Evolutionary conservation across 352 stramenopile species (phyloP), one percentile per base, ranked within the genome.

Genomic region (Blastocystis sp.): DNA sequence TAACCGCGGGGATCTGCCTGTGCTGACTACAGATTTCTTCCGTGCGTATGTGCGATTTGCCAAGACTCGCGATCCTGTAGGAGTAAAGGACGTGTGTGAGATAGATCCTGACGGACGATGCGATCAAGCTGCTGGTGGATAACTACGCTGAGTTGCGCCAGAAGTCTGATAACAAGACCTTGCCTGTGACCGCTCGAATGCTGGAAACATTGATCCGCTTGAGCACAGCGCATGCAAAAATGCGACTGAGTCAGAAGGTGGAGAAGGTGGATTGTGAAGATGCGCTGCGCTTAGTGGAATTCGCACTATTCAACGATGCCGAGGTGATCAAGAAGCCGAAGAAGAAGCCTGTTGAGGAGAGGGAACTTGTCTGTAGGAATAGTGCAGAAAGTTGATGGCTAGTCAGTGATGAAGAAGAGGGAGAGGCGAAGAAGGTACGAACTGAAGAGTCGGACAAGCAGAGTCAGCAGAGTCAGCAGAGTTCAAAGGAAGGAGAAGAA

Each of bases 11-110:
- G 61, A 90, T 29, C 70, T 91, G 39, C 93, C 94, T 66, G 94
- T 98, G 39, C 92, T 98, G 39, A 96, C 96, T 66, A 77, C 95
- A 64, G 95, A 98, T 88, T 99, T 99, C 88, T 91, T 99, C 41
- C 97, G 98, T 89, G 99, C 99, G 93, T 99, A 98, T 91, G 94
- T 99, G 89, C 95, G 98, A 92, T 99, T 98, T 93, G 97, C 97
- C 43, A 99, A 99, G 92, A 97, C 93, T 53, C 73, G 54, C 20
- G n/a, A 54, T 20, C 43, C 76, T 13, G 70, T 80, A 18, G 62
- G 11, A 47, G 54, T 8, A 23, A 29, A 23, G 23, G n/a, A 41
- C 11, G 20, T n/a, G 39, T 37, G 56, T 66, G 92, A 95, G 37
- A 91, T 93, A 94, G 9, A 91, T 94, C 13, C 90, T 97, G 9